A percentile compares a stretch with the other conserved stretches of the same genome.
Conservation (phyloP, 139 green algal species). For the Pleodorina starrii region DNA sequence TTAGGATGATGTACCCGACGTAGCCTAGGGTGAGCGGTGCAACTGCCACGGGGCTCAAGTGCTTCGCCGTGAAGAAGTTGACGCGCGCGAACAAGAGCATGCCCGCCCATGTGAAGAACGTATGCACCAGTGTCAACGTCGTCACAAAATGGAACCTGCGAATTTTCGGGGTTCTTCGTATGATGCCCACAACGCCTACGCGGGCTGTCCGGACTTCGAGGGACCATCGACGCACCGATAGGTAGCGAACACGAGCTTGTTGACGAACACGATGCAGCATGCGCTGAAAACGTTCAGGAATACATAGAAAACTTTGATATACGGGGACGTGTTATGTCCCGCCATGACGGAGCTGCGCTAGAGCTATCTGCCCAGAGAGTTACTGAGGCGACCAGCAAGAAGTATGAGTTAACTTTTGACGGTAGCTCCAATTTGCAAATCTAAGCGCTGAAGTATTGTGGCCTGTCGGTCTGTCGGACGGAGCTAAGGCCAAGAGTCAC, state of each 20-base stretch:
- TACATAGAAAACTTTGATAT: constrained; percentile 12
- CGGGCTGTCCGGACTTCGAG: not conserved
- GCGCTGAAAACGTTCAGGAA: constrained; percentile 10
- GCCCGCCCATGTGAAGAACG: constrained; percentile 74
- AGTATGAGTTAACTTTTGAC: no score
- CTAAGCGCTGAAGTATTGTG: no score
- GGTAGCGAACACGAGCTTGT: constrained; percentile 81
- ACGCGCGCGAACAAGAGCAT: constrained; percentile 47
- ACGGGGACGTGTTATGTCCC: not conserved
- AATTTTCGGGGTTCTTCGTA: not conserved
- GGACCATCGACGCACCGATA: constrained; percentile 51
- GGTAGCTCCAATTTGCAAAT: no score
- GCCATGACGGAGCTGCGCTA: constrained; percentile 1
- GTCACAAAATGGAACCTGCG: constrained; percentile 72
- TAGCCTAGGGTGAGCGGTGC: constrained; percentile 82
- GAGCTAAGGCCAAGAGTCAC: no score
- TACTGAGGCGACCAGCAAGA: no score
- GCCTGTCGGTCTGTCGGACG: no score
- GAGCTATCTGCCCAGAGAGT: no score
- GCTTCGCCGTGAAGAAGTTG: constrained; percentile 76
- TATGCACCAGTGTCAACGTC: constrained; percentile 87
- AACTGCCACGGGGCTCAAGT: constrained; percentile 61
- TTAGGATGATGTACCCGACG: constrained; percentile 91
- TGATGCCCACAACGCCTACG: not conserved
- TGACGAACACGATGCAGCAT: constrained; percentile 87